phyloP scores from a whole-genome alignment of 306 rosid genomes.

The Prunus salicina region DNA sequence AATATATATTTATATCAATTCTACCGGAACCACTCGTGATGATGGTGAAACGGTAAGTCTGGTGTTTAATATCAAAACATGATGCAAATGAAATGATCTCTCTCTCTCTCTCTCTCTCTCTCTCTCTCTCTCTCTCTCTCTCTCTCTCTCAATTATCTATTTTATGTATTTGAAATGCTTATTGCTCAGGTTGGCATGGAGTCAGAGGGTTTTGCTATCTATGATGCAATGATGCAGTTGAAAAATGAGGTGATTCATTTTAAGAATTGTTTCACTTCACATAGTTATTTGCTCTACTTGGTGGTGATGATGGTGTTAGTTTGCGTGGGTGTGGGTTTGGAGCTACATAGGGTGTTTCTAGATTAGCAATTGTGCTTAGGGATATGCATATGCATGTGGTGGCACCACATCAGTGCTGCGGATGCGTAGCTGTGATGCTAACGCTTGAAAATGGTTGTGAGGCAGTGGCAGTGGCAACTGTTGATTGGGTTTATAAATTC shows the following conservation, averaged over 20 bases:
- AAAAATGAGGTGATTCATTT: constrained; percentile 60
- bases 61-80: constrained; percentile 6
- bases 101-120: background rate
- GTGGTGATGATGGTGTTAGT: background rate
- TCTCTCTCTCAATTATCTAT: background rate
- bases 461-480: background rate
- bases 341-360: background rate
- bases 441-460: background rate
- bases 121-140: no score
- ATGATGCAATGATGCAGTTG: constrained; percentile 83
- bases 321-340: background rate
- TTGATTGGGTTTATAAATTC: background rate
- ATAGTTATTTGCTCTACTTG: background rate
- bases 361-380: background rate
- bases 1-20: constrained; percentile 74
- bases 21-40: constrained; percentile 91
- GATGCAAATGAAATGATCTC: background rate
- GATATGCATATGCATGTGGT: background rate
- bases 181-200: constrained; percentile 83
- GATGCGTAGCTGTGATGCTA: background rate
- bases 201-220: constrained; percentile 93
- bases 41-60: constrained; percentile 85
- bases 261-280: background rate
- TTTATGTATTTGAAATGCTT: constrained; percentile 24
- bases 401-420: background rate